Evolutionary conservation across 345 rosid species (phyloP), one percentile per base, ranked within the genome.

Genomic region (Heritiera littoralis): DNA sequence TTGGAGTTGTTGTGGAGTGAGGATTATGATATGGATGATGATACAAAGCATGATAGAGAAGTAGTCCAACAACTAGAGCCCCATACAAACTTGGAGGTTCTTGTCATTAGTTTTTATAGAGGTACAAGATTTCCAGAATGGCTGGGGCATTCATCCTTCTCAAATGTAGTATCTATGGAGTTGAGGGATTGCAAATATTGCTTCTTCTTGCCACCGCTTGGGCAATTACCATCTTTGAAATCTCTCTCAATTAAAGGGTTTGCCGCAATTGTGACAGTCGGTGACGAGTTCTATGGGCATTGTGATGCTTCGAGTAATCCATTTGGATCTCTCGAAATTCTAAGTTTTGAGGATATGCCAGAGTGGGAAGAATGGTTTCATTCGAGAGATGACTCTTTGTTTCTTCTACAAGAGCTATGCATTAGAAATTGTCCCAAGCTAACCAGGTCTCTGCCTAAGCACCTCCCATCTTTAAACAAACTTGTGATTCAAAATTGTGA

Each of bases 81-180:
- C n/a, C 51, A 73, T 40, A 73, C 64, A 54, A 38, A 73, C 10
- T 38, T 73, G 35, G 51, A 73, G 76, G 32, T 10, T 55, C 76
- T 73, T 55, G 46, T 40, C 0, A 73, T 73, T 40, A 7, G 10
- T 1, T 18, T 1, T 55, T 73, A 73, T 6, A 55, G 65, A 55
- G 64, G 76, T 7, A 73, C 35, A 7, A 55, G 11, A 55, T 73
- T 73, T 55, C 64, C 65, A 1, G 35, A 73, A 73, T 73, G 76
- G 76, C 51, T 73, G 32, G 76, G 76, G 14, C 32, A 38, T 73
- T 55, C 49, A 18, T 73, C 76, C 1, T 73, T 73, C 51, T 55
- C 46, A 55, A 55, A 73, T 38, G 10, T 55, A 55, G 76, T 73
- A 18, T 55, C 76, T 55, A 3, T 73, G 35, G 0, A 18, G 0